Evolutionary conservation across 2,329 filamentous ascomycete species (phyloP), one percentile per base, ranked within the genome.

Genomic region (Penicillium sp.): DNA sequence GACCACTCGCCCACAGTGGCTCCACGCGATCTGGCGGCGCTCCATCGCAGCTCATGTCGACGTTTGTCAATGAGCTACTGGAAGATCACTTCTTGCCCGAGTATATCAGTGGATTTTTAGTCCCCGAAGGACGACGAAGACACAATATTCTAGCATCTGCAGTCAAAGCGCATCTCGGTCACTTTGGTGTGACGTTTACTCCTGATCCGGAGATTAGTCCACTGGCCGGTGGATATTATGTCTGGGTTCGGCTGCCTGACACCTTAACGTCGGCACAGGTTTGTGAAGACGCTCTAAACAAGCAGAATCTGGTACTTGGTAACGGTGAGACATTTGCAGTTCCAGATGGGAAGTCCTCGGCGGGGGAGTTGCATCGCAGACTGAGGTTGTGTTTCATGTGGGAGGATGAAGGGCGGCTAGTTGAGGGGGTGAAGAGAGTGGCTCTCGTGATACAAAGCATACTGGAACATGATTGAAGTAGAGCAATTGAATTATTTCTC

Each of bases 41-140:
- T 5, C 82, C 83, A 11, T 81, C 78, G 4, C 83, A 86, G 54
- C 71, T 85, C 14, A 80, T 78, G 16, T 81, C 83, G 11, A 81
- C 80, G 4, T 82, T 82, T 60, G 69, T 86, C 40, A 75, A 79
- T 45, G 73, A 81, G 13, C 72, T 86, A 34, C 68, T 85, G 49
- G 68, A 77, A 43, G 73, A 76, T 45, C 77, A 77, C 27, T 71
- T 76, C 55, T 70, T 86, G 14, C 76, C 84, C 56, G 66, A 68
- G 4, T 80, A 84, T 68, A 81, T 87, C 52, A 62, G 67, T 5
- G 63, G 77, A 2, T 73, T 74, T 2, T 66, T 88, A 4, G 16
- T 62, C 7, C 52, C 60, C 2, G 29, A 55, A 27, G 60, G 56
- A 38, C 47, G 22, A 24, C 44, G 32, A 10, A 57, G 60, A 18